Evolutionary conservation across 805 yeast genomes (phyloP).

Genomic region (Ogataea ramenticola): DNA sequence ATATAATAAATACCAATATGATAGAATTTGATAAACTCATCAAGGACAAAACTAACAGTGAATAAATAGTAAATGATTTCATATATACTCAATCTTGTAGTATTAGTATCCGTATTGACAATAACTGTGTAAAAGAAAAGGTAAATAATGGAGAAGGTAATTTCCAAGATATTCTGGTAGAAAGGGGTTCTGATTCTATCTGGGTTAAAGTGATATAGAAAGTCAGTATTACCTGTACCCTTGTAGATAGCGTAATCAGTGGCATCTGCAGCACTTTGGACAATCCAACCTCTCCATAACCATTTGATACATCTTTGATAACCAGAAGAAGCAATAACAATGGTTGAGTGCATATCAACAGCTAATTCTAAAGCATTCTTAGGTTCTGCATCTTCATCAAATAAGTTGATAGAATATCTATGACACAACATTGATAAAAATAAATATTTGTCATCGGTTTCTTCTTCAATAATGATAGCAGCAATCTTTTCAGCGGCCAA

Average conservation of each 20-base stretch:
- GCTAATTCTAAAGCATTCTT: slow-evolving; percentile 78
- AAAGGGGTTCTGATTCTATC: slow-evolving; percentile 78
- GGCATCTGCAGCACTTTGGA: slow-evolving; percentile 66
- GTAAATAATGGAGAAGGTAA: slow-evolving; percentile 57
- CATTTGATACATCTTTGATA: slow-evolving; percentile 82
- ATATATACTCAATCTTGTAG: slow-evolving; percentile 28
- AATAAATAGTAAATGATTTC: slow-evolving; percentile 58
- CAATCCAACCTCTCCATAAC: slow-evolving; percentile 93
- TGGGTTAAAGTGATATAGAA: slow-evolving; percentile 66
- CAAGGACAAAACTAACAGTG: slow-evolving; percentile 59
- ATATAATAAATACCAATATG: slow-evolving; percentile 69
- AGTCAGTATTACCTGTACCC: slow-evolving; percentile 46
- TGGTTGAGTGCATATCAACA: slow-evolving; percentile 75
- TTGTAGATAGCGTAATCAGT: slow-evolving; percentile 59
- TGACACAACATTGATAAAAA: slow-evolving; percentile 74
- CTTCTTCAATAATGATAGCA: slow-evolving; percentile 57
- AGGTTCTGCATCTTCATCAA: slow-evolving; percentile 56
- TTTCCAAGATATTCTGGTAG: slow-evolving; percentile 72
- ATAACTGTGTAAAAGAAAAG: slow-evolving; percentile 54
- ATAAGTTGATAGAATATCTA: slow-evolving; percentile 58
- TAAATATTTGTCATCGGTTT: slow-evolving; percentile 50
- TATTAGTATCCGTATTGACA: slow-evolving; percentile 48
- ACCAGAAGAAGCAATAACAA: slow-evolving; percentile 72
- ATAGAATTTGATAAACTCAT: slow-evolving; percentile 64
- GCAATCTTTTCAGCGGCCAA: slow-evolving; percentile 72